Evolutionary conservation across 73 alveolate genomes (phyloP).

Genomic region (Paramecium bursaria): DNA sequence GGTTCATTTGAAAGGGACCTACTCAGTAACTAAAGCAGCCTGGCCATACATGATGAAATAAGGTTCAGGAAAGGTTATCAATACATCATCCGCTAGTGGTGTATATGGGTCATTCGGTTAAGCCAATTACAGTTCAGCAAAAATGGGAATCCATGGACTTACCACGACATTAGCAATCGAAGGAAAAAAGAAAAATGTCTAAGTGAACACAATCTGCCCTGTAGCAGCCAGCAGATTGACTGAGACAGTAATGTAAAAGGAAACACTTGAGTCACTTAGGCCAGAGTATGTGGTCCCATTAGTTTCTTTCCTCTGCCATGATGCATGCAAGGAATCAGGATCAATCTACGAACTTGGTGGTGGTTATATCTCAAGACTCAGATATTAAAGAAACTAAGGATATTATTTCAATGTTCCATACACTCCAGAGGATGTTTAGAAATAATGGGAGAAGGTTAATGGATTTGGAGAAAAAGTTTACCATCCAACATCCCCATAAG

Average conservation of each 20-base stretch:
- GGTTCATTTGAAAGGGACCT: constrained; percentile 84
- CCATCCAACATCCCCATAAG: constrained; percentile 62
- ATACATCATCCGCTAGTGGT: constrained; percentile 89
- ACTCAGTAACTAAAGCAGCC: constrained; percentile 83
- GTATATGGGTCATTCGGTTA: constrained; percentile 95
- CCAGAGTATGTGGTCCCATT: constrained; percentile 87
- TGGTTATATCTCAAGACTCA: constrained; percentile 62
- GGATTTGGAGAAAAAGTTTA: constrained; percentile 55
- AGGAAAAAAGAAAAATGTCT: constrained; percentile 90
- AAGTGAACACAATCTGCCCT: constrained; percentile 91
- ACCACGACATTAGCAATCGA: constrained; percentile 90
- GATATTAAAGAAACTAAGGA: constrained; percentile 81
- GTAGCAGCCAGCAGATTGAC: constrained; percentile 96
- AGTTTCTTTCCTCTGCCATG: constrained; percentile 87
- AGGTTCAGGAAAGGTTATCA: constrained; percentile 77
- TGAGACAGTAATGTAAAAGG: constrained; percentile 77
- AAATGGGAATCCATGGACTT: constrained; percentile 92
- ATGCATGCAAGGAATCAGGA: constrained; percentile 69
- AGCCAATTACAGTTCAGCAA: constrained; percentile 92
- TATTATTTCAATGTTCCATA: constrained; percentile 69
- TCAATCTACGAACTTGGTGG: constrained; percentile 62
- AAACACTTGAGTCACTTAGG: constrained; percentile 50
- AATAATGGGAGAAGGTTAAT: constrained; percentile 53
- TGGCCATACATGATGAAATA: constrained; percentile 85
- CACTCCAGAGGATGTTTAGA: constrained; percentile 86